Base-by-base conservation (phyloP, 345 rosid genomes). In the Ceriops zippeliana region DNA sequence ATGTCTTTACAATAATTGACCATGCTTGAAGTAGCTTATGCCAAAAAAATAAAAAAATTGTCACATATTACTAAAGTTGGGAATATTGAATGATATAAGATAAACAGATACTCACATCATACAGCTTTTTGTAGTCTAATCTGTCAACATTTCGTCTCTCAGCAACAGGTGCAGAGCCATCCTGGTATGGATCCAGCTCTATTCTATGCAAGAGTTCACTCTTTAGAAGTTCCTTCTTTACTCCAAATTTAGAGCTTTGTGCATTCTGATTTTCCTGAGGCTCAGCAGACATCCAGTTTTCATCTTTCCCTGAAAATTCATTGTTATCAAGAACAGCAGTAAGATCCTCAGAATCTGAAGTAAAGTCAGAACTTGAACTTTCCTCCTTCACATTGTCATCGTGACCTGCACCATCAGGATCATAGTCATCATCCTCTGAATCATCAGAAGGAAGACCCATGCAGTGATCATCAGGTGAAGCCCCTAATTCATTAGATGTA, bases 81-180 rank as follows among this genome's bases (percentile, higher is more conserved):
- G 58, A 60, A 52, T 28, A 35, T 6, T 5, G 58, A 28, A 42
- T 3, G 17, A 42, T 16, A 52, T 8, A 16, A 21, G 53, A 73
- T 52, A 70, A 60, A 62, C 34, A 51, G 52, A 37, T 54, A 82
- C 99, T 87, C 81, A 92, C 99, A 76, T 89, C 91, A 74, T 86
- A 83, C 27, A 95, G 78, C 79, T 74, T 90, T 82, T 86, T 95
- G 90, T 95, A 95, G 87, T 95, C 93, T 83, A 95, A 80, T 77
- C 90, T 85, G 62, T 82, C 85, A 52, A 81, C 76, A 61, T 69
- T 83, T 78, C 96, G 86, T 77, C 80, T 89, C 58, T 60, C 79
- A 54, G 83, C 70, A 82, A 82, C 76, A 78, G 73, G 67, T 21
- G 58, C 67, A 62, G 80, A 70, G 59, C 63, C 85, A 69, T 86